These are phyloP conservation scores for Pichia manshurica DNA, from an alignment of 805 yeast genomes.

Conservation along the genomic window DNA sequence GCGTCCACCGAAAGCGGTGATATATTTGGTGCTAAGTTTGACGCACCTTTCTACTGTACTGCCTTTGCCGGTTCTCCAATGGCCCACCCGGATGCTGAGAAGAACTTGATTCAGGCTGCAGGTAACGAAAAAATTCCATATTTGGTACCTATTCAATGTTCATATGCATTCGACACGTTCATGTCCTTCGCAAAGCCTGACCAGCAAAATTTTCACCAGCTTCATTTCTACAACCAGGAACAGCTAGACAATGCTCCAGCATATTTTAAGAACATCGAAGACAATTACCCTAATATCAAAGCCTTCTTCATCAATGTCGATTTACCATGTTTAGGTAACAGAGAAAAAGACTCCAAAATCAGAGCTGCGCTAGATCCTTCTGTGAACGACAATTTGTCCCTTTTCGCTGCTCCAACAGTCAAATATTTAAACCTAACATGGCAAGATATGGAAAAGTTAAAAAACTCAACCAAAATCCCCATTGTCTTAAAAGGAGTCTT, in stretches of 20 bases:
- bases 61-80: slow-evolving; percentile 87
- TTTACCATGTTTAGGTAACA: slow-evolving; percentile 79
- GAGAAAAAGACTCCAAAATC: slow-evolving; percentile 78
- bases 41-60: slow-evolving; percentile 78
- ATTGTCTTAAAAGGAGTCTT: slow-evolving; percentile 57
- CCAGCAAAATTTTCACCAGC: slow-evolving; percentile 79
- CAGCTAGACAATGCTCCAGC: slow-evolving; percentile 51
- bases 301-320: slow-evolving; percentile 82
- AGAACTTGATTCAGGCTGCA: slow-evolving; percentile 66
- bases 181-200: slow-evolving; percentile 51
- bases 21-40: slow-evolving; percentile 59
- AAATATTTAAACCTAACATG: slow-evolving; percentile 36
- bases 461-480: slow-evolving; percentile 45
- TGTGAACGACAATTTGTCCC: slow-evolving; percentile 12
- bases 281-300: slow-evolving; percentile 42
- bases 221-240: slow-evolving; percentile 60
- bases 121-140: slow-evolving; percentile 64
- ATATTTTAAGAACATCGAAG: slow-evolving; percentile 20
- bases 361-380: slow-evolving; percentile 50
- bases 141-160: slow-evolving; percentile 83
- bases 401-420: slow-evolving; percentile 13
- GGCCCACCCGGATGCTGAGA: slow-evolving; percentile 89
- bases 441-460: slow-evolving; percentile 54
- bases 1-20: slow-evolving; percentile 53
- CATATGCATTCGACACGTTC: slow-evolving; percentile 78